These are phyloP conservation scores for Pythium dissimile DNA, from an alignment of 352 stramenopile species.

Conservation along the genomic window DNA sequence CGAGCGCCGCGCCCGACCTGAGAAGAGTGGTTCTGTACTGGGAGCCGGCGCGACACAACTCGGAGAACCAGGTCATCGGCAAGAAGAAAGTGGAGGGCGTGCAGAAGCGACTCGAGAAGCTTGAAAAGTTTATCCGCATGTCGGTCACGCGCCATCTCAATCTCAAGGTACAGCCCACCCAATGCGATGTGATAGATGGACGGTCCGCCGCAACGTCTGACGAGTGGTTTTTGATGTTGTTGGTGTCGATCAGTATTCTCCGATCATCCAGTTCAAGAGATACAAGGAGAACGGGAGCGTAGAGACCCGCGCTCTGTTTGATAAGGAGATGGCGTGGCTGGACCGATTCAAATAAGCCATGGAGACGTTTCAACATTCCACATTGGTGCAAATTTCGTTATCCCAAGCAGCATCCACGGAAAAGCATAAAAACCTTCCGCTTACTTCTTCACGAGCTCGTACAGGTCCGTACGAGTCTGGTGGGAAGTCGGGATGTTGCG, in stretches of 20 bases:
- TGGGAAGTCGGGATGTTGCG: conserved; percentile 94
- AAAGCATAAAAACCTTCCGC: too few relatives aligned
- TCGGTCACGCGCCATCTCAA: conserved; percentile 75
- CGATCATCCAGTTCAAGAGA: conserved; percentile 75
- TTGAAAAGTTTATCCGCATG: conserved; percentile 66
- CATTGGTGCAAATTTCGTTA: too few relatives aligned
- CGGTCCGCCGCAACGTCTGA: too few relatives aligned
- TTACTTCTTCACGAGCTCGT: conserved; percentile 88
- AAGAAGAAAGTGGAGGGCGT: conserved; percentile 73
- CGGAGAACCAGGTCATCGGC: conserved; percentile 63
- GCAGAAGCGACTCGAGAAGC: conserved; percentile 52
- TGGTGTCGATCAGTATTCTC: conserved; percentile 48
- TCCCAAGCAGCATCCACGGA: too few relatives aligned
- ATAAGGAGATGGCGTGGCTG: conserved; percentile 78
- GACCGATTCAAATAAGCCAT: conserved; percentile 36
- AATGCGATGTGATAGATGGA: too few relatives aligned
- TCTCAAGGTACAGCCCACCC: conserved; percentile 48
- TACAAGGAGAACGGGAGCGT: conserved; percentile 62
- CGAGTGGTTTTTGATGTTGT: neutral
- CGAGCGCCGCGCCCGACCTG: conserved; percentile 65
- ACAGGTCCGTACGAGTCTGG: conserved; percentile 96
- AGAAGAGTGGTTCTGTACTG: conserved; percentile 65
- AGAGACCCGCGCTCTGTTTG: conserved; percentile 55
- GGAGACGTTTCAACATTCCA: neutral
- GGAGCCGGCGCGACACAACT: conserved; percentile 66